These are phyloP conservation scores for Colletotrichum sp. DNA, from an alignment of 2,329 filamentous ascomycete genomes.

Conservation along the genomic window DNA sequence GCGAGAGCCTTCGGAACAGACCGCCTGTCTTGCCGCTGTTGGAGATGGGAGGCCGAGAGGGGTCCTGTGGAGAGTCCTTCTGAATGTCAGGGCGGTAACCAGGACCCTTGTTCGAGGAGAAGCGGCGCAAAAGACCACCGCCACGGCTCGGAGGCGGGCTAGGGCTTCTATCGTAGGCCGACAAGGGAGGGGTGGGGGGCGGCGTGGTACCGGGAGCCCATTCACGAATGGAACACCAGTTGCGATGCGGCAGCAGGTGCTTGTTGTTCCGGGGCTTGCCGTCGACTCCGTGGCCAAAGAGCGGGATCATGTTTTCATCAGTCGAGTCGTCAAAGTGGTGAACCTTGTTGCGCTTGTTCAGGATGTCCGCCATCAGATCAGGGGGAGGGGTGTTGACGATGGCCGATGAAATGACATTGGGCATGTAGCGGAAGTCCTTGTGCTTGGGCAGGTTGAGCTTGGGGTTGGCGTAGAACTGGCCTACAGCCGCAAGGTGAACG, in stretches of 20 bases:
- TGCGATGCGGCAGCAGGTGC: constrained; percentile 83
- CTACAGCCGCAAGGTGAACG: constrained; percentile 89
- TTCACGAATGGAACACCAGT: constrained; percentile 92
- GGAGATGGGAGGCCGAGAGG: constrained; percentile 55
- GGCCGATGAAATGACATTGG: constrained; percentile 90
- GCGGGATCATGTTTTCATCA: constrained; percentile 93
- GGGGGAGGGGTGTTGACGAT: constrained; percentile 93
- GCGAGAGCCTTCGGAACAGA: constrained; percentile 39
- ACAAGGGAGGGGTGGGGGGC: constrained; percentile 65
- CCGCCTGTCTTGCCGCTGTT: constrained; percentile 32
- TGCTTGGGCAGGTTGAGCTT: constrained; percentile 83
- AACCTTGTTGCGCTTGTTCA: constrained; percentile 91
- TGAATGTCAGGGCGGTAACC: constrained; percentile 41
- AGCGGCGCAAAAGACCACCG: constrained; percentile 47
- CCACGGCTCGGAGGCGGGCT: constrained; percentile 39
- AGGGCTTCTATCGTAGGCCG: constrained; percentile 49
- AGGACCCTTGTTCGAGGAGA: constrained; percentile 46
- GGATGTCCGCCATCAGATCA: constrained; percentile 84
- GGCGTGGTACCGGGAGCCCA: constrained; percentile 83
- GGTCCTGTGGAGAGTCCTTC: constrained; percentile 36
- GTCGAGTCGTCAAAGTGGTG: constrained; percentile 78
- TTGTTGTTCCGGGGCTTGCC: constrained; percentile 92
- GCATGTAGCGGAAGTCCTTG: constrained; percentile 94
- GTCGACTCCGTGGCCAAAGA: constrained; percentile 90
- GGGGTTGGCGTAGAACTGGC: constrained; percentile 93